phyloP scores from a whole-genome alignment of 2,329 filamentous ascomycete species.

The Penicillium oxalicum region DNA sequence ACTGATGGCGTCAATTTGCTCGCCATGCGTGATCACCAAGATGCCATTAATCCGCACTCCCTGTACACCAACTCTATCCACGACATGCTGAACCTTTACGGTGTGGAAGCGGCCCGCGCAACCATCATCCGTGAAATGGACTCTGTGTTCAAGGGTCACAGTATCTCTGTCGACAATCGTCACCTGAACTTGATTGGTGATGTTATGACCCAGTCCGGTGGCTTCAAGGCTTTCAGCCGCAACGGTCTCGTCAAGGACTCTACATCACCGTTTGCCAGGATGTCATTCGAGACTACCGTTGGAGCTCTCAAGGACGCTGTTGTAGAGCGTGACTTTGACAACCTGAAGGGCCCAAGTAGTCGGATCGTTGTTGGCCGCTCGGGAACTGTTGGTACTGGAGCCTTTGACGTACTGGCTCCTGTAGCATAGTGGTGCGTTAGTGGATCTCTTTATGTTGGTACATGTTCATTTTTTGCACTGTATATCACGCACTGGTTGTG shows the following conservation, averaged over 20 bases:
- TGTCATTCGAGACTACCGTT: slow-evolving; percentile 98
- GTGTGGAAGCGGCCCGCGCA: slow-evolving; percentile 84
- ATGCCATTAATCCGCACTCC: slow-evolving; percentile 77
- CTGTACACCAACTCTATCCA: slow-evolving; percentile 91
- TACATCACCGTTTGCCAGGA: slow-evolving; percentile 91
- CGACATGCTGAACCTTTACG: slow-evolving; percentile 76
- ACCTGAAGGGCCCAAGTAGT: slow-evolving; percentile 75
- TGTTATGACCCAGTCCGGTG: slow-evolving; percentile 91
- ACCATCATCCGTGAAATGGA: slow-evolving; percentile 83
- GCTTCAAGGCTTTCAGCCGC: slow-evolving; percentile 86
- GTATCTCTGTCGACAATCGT: slow-evolving; percentile 83
- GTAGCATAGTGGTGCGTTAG: slow-evolving; percentile 32
- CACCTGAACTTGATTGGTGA: slow-evolving; percentile 95
- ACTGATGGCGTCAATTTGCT: slow-evolving; percentile 81
- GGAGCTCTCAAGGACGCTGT: slow-evolving; percentile 90
- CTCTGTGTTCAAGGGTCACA: slow-evolving; percentile 81
- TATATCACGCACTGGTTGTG: slow-evolving; percentile 21
- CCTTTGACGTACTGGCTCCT: slow-evolving; percentile 74
- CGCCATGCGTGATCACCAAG: slow-evolving; percentile 82
- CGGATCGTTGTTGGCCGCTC: slow-evolving; percentile 82
- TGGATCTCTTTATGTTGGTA: slow-evolving; percentile 14
- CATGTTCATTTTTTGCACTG: slow-evolving; percentile 18
- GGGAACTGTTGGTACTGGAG: slow-evolving; percentile 78
- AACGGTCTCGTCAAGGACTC: slow-evolving; percentile 74
- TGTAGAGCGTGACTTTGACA: slow-evolving; percentile 82